Base-by-base conservation (phyloP, 139 green algal species). In the Pseudopediastrum boryanum region DNA sequence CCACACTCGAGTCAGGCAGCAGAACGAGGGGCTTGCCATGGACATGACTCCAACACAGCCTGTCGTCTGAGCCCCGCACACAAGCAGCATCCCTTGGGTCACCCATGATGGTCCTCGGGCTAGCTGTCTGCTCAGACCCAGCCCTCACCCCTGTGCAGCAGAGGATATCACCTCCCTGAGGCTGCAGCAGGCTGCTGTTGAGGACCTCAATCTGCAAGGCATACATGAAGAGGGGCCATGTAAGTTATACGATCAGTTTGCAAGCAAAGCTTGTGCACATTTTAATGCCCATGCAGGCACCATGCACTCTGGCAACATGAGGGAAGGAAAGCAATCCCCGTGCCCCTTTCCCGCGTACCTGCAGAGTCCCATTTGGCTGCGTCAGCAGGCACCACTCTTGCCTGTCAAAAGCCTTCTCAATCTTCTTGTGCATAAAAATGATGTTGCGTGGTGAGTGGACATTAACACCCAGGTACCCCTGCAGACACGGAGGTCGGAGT, bases 321-420 rank as follows among this genome's bases (percentile, higher is more conserved):
- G 25, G 23, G 35, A 69, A 7, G 5, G 42, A 36, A 9, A 48
- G 23, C 4, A 29, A 46, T 19, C 3, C n/a, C 7, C 5, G 31
- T 36, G 8, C 27, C 31, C 63, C 31, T 71, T 36, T 48, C 25
- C 52, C 36, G n/a, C n/a, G n/a, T n/a, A 71, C 63, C 63, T 71
- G 63, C 63, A 71, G 50, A 41, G 19, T 71, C 19, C 63, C 63
- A 52, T 71, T 41, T 52, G 63, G 35, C 63, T 71, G 63, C 63
- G 52, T 41, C 63, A 71, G 63, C 63, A 71, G 52, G 52, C 63
- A 71, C 63, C 63, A 71, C 31, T 71, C 35, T 23, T 71, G 63
- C 39, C 63, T 38, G 36, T 12, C 63, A 46, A 39, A 71, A 41
- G 63, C 63, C 36, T 12, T 5, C 33, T 51, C 63, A 52, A 71